Evolutionary conservation across 441 rosid genomes (phyloP), one percentile per base, ranked within the genome.

Genomic region (Macaranga tanarius): DNA sequence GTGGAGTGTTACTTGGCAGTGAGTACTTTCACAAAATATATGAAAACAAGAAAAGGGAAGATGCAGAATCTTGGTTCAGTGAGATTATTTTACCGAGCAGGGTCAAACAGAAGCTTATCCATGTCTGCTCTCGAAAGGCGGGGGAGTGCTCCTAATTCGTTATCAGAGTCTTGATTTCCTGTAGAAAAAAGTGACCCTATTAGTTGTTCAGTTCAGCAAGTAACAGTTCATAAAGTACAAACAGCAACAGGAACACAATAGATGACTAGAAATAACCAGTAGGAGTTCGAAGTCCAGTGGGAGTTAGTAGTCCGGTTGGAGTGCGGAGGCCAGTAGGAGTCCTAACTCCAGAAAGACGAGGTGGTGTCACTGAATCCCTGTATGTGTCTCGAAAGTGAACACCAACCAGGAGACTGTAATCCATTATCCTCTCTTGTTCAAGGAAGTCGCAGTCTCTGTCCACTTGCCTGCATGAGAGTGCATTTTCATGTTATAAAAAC

Each of bases 361-460:
- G 67, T 6, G 96, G 86, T 22, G 86, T 78, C 15, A 75, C 76
- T 52, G 84, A 34, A 22, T 84, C 88, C 45, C 77, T 82, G 16
- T 69, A 65, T 1, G 91, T 79, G 65, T 88, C 89, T 62, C 84
- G 82, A 63, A 95, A 95, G 79, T 95, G 99, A 81, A 95, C 85
- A 58, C 99, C 99, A 65, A 95, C 86, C 79, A 95, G 73, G 38
- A 95, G 88, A 84, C 98, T 95, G 72, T 93, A 93, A 69, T 95
- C 99, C 99, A 95, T 95, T 52, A 95, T 93, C 76, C 96, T 90
- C 74, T 92, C 99, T 75, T 90, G 95, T 73, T 93, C 97, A 67
- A 95, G 95, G 54, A 95, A 89, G 51, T 93, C 99, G 56, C 99
- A 95, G 73, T 95, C 99, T 80, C 85, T 86, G 70, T 91, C 98